A percentile compares a stretch with the other conserved stretches of the same genome.
Evolutionary conservation across 768 basidiomycete species (phyloP).

Genomic region (Chalciporus pseudorubinellus): DNA sequence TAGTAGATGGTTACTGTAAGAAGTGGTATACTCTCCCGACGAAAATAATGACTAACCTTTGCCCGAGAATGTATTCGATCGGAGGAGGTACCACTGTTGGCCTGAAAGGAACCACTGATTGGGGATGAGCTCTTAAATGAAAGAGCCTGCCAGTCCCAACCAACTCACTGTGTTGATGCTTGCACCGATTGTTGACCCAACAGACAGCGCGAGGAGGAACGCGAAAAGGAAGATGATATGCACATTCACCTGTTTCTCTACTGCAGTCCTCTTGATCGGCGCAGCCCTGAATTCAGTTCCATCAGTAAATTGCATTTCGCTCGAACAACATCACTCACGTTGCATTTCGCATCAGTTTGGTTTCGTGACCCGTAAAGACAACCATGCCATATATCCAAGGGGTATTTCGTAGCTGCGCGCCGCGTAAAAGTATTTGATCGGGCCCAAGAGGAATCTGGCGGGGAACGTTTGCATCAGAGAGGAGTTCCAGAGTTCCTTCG

Average conservation of each 20-base stretch:
- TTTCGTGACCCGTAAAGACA: constrained; percentile 97
- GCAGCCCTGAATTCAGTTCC: constrained; percentile 62
- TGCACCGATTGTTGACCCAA: constrained; percentile 90
- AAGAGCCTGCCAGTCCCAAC: background rate
- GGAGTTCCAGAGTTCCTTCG: constrained; percentile 75
- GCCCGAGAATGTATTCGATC: constrained; percentile 55
- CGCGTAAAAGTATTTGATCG: constrained; percentile 90
- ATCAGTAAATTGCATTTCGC: background rate
- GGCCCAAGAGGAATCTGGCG: constrained; percentile 90
- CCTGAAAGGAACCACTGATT: constrained; percentile 79
- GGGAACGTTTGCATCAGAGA: constrained; percentile 53
- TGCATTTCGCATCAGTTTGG: constrained; percentile 97
- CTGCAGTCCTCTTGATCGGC: constrained; percentile 94
- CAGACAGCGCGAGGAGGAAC: constrained; percentile 78
- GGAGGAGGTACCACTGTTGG: constrained; percentile 88
- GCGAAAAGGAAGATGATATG: constrained; percentile 96
- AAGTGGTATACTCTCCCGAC: background rate
- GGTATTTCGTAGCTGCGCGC: constrained; percentile 94
- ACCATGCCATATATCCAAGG: constrained; percentile 94
- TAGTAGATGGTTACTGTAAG: constrained; percentile 25
- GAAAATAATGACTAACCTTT: constrained; percentile 48
- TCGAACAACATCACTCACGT: constrained; percentile 56
- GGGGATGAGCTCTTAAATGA: constrained; percentile 1
- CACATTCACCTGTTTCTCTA: constrained; percentile 92
- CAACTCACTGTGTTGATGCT: constrained; percentile 72